Conservation (phyloP, 495 filamentous ascomycete species). For the Ascobolus immersus region DNA sequence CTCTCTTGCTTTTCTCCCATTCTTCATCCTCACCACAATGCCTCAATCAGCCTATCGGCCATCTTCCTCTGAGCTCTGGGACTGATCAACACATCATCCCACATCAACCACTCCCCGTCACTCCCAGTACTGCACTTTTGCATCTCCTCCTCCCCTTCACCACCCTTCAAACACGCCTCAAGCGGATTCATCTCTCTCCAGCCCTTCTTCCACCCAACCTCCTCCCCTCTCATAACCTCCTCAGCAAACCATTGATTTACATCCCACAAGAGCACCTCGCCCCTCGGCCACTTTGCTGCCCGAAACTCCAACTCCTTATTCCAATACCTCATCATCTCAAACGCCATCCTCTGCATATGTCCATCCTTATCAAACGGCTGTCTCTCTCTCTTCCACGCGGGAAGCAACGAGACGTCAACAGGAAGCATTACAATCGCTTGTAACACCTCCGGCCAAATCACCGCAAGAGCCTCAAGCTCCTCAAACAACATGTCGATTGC, state of each 20-base stretch:
- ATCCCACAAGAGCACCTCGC: slow-evolving; percentile 25
- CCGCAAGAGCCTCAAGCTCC: slow-evolving; percentile 19
- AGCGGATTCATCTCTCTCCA: too few relatives aligned
- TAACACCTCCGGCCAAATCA: slow-evolving; percentile 19
- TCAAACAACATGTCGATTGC: slow-evolving; percentile 23
- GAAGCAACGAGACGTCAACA: slow-evolving; percentile 27
- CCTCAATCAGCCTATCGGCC: too few relatives aligned
- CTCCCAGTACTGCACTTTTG: too few relatives aligned
- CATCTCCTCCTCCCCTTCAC: slow-evolving; percentile 16
- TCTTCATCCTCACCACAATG: too few relatives aligned
- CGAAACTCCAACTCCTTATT: slow-evolving; percentile 21
- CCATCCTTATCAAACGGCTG: slow-evolving; percentile 9
- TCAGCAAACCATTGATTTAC: slow-evolving; percentile 26
- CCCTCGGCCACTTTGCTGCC: slow-evolving; percentile 20
- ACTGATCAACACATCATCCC: too few relatives aligned
- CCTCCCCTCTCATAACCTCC: slow-evolving; percentile 23
- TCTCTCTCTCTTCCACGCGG: slow-evolving; percentile 18
- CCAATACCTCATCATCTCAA: slow-evolving; percentile 22
- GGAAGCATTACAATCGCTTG: slow-evolving; percentile 26
- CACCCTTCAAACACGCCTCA: slow-evolving; percentile 20
- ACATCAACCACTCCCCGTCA: too few relatives aligned
- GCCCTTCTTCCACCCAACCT: slow-evolving; percentile 21
- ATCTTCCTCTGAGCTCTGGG: too few relatives aligned
- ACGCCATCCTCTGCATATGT: slow-evolving; percentile 20
- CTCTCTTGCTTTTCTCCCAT: too few relatives aligned